Conservation (phyloP, 1,284 basidiomycete species). For the Uromyces viciae-fabae region DNA sequence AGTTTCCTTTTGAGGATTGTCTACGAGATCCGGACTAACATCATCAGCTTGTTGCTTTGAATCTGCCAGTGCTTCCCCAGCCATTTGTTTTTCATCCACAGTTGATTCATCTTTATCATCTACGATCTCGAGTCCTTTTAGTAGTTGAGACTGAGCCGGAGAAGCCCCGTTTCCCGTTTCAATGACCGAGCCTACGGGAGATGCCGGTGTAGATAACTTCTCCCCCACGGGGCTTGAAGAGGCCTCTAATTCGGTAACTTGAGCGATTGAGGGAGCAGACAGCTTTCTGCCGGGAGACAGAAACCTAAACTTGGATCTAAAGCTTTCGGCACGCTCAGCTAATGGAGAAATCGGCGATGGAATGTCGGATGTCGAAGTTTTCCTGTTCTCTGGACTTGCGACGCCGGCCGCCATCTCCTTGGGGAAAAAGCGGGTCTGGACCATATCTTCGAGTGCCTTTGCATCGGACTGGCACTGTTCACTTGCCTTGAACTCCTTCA, state of each 20-base stretch:
- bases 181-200: conserved; percentile 5
- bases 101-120: no score
- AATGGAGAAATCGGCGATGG: conserved; percentile 5
- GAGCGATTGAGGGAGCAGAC: not conserved
- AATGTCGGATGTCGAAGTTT: not conserved
- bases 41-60: not conserved
- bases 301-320: conserved; percentile 29
- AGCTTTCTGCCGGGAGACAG: conserved; percentile 10
- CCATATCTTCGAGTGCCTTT: not conserved
- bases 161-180: not conserved
- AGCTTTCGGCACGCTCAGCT: not conserved
- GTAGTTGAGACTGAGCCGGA: no score
- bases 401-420: not conserved
- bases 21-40: not conserved
- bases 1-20: not conserved
- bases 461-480: conserved; percentile 10
- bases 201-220: not conserved
- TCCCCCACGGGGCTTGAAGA: not conserved
- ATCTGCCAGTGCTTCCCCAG: not conserved
- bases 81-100: not conserved
- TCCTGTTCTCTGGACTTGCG: not conserved
- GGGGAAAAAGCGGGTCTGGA: not conserved
- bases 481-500: conserved; percentile 49
- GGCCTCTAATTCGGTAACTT: not conserved
- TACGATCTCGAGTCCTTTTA: no score